Conservation (phyloP, 1,284 basidiomycete genomes). For the Ceratobasidium sp. region DNA sequence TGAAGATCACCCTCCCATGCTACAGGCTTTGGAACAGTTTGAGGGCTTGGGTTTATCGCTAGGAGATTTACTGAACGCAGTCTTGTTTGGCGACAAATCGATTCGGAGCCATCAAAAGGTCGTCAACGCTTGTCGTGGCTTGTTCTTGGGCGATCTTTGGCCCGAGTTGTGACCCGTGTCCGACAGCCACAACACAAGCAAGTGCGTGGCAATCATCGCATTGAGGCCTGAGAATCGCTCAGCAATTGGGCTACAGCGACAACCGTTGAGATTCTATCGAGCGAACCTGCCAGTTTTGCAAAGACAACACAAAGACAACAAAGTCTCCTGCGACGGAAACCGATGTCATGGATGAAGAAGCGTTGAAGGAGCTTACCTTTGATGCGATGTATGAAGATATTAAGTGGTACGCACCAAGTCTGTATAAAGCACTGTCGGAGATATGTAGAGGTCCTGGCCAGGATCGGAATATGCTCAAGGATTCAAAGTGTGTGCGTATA, state of each 20-base stretch:
- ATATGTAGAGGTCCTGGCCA: background rate
- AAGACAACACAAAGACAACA: background rate
- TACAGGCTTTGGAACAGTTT: background rate
- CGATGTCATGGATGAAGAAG: background rate
- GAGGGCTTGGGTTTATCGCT: background rate
- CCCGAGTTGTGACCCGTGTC: background rate
- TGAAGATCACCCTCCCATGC: background rate
- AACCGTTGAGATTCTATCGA: background rate
- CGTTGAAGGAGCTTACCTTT: no score
- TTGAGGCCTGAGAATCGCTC: background rate
- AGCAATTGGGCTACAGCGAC: background rate
- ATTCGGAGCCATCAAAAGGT: background rate
- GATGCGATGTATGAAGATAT: no score
- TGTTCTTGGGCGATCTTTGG: background rate
- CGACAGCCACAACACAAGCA: conserved; percentile 1
- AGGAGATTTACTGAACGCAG: background rate
- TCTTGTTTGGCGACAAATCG: background rate
- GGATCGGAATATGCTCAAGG: background rate
- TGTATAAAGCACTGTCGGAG: no score
- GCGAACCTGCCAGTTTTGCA: background rate
- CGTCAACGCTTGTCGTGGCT: background rate
- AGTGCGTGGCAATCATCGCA: background rate
- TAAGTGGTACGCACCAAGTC: no score
- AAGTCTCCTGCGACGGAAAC: conserved; percentile 3
- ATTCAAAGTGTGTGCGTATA: background rate